Evolutionary conservation across 495 filamentous ascomycete genomes (phyloP).

Genomic region (Antarctomyces pellizariae): DNA sequence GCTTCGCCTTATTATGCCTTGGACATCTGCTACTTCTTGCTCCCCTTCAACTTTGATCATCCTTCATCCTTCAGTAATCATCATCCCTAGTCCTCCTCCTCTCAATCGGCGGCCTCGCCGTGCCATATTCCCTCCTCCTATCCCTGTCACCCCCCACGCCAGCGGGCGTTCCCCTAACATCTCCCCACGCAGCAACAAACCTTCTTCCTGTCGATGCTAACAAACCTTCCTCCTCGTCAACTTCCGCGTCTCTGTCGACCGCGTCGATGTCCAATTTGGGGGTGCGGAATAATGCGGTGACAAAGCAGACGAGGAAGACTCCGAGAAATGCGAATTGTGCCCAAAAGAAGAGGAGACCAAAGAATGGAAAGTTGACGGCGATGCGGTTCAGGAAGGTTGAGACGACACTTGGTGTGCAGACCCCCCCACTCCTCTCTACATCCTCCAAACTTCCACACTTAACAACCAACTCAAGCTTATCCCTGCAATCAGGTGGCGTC

Average conservation of each 20-base stretch:
- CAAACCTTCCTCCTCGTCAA: constrained; percentile 85
- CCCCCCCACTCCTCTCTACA: constrained; percentile 33
- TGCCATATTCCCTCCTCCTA: constrained; percentile 6
- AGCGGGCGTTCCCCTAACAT: constrained; percentile 45
- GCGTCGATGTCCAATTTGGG: constrained; percentile 51
- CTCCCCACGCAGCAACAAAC: constrained; percentile 70
- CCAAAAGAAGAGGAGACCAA: constrained; percentile 88
- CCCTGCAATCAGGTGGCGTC: constrained; percentile 53
- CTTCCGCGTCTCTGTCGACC: constrained; percentile 71
- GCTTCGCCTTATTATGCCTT: no score
- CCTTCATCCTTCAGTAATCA: no score
- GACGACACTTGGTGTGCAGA: constrained; percentile 77
- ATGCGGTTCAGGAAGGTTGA: constrained; percentile 85
- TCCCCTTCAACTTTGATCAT: no score
- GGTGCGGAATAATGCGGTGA: constrained; percentile 54
- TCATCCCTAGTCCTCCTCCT: no score
- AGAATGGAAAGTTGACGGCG: constrained; percentile 88
- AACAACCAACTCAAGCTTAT: constrained; percentile 44
- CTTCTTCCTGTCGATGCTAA: constrained; percentile 58
- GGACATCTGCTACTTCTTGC: no score
- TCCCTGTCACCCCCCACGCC: constrained; percentile 4
- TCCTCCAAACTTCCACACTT: constrained; percentile 57
- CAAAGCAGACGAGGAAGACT: constrained; percentile 55
- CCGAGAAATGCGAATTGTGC: constrained; percentile 78
- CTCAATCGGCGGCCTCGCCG: no score